Evolutionary conservation across 202 grass and related monocot genomes (phyloP), one percentile per base, ranked within the genome.

Genomic region (Panicum virgatum): DNA sequence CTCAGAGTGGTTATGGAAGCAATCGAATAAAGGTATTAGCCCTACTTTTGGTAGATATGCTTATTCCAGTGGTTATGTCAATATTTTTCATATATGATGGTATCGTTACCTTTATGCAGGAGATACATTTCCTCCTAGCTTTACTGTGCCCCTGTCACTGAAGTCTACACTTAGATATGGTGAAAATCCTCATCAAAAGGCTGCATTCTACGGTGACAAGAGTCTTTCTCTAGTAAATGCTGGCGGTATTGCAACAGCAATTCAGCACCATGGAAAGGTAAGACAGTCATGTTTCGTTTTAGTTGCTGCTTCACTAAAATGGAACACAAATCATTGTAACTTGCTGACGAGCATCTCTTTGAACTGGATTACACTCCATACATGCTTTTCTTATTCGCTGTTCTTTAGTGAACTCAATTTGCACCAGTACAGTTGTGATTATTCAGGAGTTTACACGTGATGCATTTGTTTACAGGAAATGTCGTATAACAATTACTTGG

Each of bases 401-500:
- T 11, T 22, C 12, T 14, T 56, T 58, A 66, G 60, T 16, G 51
- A 75, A 12, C 6, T 74, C 47, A 39, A 50, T 3, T 9, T 56
- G 52, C 20, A 40, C 62, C 53, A 48, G 15, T 48, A 58, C 16
- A 40, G 10, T 5, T 12, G 40, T 67, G 30, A 22, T 30, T 75
- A 30, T 2, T 25, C 11, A 38, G 25, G 23, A 38, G 6, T 48
- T 30, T 25, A 27, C 45, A 73, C 18, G 12, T 18, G 32, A 48
- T 2, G 6, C 9, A 6, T 60, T 86, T 47, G 3, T 84, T 22
- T 86, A 57, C 84, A 96, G 96, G 96, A 99, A 85, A 96, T 99
- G 96, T 94, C 96, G 2, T 99, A 96, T 56, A 96, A 99, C 69
- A 99, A 99, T 56, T 99, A 96, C 70, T 92, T 99, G 79, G 96